Evolutionary conservation across 352 stramenopile species (phyloP).

Genomic region (Phytopythium cucurbitacearum): DNA sequence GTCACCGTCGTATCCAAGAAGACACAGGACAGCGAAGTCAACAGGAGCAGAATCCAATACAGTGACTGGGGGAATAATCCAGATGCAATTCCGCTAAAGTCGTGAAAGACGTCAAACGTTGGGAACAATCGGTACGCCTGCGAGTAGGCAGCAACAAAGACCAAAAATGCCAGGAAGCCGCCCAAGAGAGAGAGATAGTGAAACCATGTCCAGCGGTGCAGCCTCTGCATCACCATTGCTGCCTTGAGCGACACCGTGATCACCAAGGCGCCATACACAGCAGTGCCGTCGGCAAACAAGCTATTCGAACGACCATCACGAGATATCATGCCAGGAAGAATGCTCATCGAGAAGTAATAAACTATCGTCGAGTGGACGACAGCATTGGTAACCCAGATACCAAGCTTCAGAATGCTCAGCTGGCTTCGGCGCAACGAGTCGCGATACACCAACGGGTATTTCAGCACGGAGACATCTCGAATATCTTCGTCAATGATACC

Average conservation of each 20-base stretch:
- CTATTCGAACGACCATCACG: slow-evolving; percentile 42
- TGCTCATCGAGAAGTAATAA: slow-evolving; percentile 57
- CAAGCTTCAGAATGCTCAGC: slow-evolving; percentile 51
- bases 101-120: slow-evolving; percentile 66
- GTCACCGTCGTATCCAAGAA: slow-evolving; percentile 57
- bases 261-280: slow-evolving; percentile 75
- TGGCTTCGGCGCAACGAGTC: slow-evolving; percentile 59
- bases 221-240: slow-evolving; percentile 64
- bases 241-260: slow-evolving; percentile 75
- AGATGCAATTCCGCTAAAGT: slow-evolving; percentile 59
- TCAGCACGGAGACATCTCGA: slow-evolving; percentile 56
- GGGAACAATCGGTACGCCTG: slow-evolving; percentile 57
- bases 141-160: slow-evolving; percentile 70
- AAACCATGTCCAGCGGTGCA: slow-evolving; percentile 68
- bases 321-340: slow-evolving; percentile 36
- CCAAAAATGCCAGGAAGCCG: slow-evolving; percentile 55
- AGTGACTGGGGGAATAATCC: slow-evolving; percentile 51
- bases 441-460: slow-evolving; percentile 79
- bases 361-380: slow-evolving; percentile 70
- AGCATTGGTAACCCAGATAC: slow-evolving; percentile 69
- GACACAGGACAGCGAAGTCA: slow-evolving; percentile 59
- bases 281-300: slow-evolving; percentile 68
- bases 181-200: slow-evolving; percentile 74
- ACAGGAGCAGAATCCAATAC: slow-evolving; percentile 67
- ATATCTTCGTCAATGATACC: slow-evolving; percentile 85